phyloP scores from a whole-genome alignment of 2,329 filamentous ascomycete genomes.

The Macrophomina pseudophaseolina region DNA sequence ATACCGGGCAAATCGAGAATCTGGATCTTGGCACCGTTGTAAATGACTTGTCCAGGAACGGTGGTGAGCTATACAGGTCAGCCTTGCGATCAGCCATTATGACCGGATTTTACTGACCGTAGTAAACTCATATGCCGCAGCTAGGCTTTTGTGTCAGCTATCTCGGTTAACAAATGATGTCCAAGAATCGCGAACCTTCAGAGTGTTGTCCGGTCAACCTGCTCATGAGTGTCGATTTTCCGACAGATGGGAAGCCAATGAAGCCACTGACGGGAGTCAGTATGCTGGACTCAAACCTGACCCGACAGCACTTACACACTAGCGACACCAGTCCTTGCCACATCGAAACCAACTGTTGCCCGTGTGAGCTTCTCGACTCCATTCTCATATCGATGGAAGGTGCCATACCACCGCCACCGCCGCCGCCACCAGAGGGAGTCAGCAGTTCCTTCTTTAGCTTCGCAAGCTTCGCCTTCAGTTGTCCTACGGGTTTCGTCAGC shows the following conservation, averaged over 20 bases:
- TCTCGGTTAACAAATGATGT: conserved; percentile 17
- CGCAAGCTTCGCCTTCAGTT: conserved; percentile 96
- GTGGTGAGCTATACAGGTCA: conserved; percentile 69
- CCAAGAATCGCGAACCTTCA: conserved; percentile 58
- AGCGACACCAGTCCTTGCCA: conserved; percentile 95
- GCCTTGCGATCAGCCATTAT: neutral
- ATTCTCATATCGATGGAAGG: neutral
- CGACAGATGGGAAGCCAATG: conserved; percentile 97
- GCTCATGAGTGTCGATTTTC: conserved; percentile 98
- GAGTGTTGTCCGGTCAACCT: conserved; percentile 94
- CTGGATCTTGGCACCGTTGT: conserved; percentile 96
- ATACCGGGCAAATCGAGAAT: conserved; percentile 99
- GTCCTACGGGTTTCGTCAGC: conserved; percentile 55
- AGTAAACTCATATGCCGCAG: conserved; percentile 97
- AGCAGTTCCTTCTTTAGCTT: conserved; percentile 97
- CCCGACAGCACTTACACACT: conserved; percentile 67
- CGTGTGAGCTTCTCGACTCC: conserved; percentile 29
- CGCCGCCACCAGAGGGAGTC: conserved; percentile 77
- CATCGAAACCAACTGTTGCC: conserved; percentile 80
- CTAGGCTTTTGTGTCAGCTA: conserved; percentile 45
- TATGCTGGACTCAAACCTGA: neutral
- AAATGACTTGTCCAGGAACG: conserved; percentile 92
- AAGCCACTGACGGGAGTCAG: conserved; percentile 65
- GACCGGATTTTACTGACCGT: conserved; percentile 54
- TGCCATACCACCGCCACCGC: conserved; percentile 73